Evolutionary conservation across 306 rosid species (phyloP).

Genomic region (Oemleria cerasiformis): DNA sequence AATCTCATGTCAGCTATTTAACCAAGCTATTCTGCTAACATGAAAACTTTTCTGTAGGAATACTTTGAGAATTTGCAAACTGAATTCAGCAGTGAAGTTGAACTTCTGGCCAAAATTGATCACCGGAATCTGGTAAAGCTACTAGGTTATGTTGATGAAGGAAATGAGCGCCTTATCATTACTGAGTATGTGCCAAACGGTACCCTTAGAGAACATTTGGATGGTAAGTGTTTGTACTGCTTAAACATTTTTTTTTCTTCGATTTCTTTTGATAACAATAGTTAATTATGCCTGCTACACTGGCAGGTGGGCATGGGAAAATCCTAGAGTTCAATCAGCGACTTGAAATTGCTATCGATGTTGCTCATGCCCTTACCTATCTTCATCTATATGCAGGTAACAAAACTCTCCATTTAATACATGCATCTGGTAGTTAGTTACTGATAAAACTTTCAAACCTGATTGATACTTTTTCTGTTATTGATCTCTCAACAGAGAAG

Average conservation of each 20-base stretch:
- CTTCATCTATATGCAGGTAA: slow-evolving; percentile 88
- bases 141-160: slow-evolving; percentile 75
- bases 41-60: slow-evolving; percentile 52
- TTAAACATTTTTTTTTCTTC: neutral
- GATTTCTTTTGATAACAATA: slow-evolving; percentile 9
- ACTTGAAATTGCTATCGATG: slow-evolving; percentile 89
- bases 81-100: slow-evolving; percentile 85
- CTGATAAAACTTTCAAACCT: neutral
- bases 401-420: slow-evolving; percentile 19
- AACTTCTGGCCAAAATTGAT: slow-evolving; percentile 90
- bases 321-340: slow-evolving; percentile 93
- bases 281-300: slow-evolving; percentile 17
- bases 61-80: slow-evolving; percentile 66
- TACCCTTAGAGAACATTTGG: slow-evolving; percentile 91
- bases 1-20: neutral
- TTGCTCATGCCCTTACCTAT: slow-evolving; percentile 96
- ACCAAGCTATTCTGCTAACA: slow-evolving; percentile 12
- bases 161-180: slow-evolving; percentile 82
- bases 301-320: slow-evolving; percentile 71
- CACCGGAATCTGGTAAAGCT: slow-evolving; percentile 94
- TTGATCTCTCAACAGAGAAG: slow-evolving; percentile 62
- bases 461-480: slow-evolving; percentile 25
- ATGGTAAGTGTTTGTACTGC: slow-evolving; percentile 52
- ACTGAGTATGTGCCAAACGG: slow-evolving; percentile 90
- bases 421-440: neutral